These are phyloP conservation scores for Cubamyces sp. DNA, from an alignment of 768 basidiomycete species.

Conservation along the genomic window DNA sequence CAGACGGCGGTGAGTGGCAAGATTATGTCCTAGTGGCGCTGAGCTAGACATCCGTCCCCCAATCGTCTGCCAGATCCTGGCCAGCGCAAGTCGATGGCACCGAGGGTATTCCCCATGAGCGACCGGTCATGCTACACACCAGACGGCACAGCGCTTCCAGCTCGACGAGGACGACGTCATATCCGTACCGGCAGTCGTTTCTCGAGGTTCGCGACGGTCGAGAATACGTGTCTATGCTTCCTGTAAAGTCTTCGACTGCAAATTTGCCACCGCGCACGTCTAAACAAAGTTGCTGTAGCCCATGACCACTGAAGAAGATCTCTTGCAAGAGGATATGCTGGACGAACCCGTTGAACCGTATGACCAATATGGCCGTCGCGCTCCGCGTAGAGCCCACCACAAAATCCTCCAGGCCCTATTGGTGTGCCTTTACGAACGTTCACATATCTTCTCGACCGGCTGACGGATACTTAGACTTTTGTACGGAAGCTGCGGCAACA, in stretches of 20 bases:
- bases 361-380: background rate
- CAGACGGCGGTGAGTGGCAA: slow-evolving; percentile 7
- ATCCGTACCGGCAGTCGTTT: slow-evolving; percentile 21
- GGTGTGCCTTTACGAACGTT: background rate
- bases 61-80: too few species aligned
- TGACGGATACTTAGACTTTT: background rate
- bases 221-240: slow-evolving; percentile 25
- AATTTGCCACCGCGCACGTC: background rate
- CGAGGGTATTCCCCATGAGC: background rate
- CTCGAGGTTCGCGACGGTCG: slow-evolving; percentile 18
- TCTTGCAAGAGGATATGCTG: slow-evolving; percentile 23
- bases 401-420: slow-evolving; percentile 5
- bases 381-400: background rate
- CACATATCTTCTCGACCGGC: background rate
- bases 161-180: slow-evolving; percentile 8
- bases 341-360: background rate
- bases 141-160: slow-evolving; percentile 18
- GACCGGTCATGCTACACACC: background rate
- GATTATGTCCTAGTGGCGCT: too few species aligned
- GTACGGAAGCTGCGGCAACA: slow-evolving; percentile 8
- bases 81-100: slow-evolving; percentile 5
- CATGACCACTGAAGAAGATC: slow-evolving; percentile 28
- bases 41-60: too few species aligned
- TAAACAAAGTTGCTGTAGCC: slow-evolving; percentile 9
- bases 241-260: slow-evolving; percentile 3